Base-by-base conservation (phyloP, 2,329 filamentous ascomycete genomes). In the Aspergillus pseudoterreus region DNA sequence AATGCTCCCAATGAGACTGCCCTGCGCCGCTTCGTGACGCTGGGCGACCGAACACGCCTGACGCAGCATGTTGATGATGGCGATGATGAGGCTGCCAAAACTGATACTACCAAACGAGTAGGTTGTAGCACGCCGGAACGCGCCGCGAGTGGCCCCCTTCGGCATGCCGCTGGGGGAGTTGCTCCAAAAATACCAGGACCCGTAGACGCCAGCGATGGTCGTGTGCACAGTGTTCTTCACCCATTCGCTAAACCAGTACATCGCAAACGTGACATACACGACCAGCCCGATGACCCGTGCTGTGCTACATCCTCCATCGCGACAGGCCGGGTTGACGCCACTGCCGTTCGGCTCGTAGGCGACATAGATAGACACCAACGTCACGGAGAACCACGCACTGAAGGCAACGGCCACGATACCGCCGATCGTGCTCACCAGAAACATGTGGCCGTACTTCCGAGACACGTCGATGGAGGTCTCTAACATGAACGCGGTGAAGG, bases 181-280 rank as follows among this genome's bases (percentile, higher is more conserved):
- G 6, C 78, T 73, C 58, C 82, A 87, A 68, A 95, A 96, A 75
- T 95, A 97, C 92, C 92, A 97, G 0, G 87, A 87, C 1, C 90
- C 92, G 62, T 95, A 96, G 0, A 96, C 85, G 0, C 92, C 92
- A 0, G 90, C 88, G 52, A 96, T 87, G 21, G 85, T 91, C 2
- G 87, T 87, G 67, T 97, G 91, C 43, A 96, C 89, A 0, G 89
- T 91, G 72, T 95, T 96, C 76, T 96, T 96, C 61, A 96, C 75
- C 81, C 88, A 92, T 69, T 97, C 92, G 1, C 88, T 87, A 57
- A 96, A 85, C 92, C 92, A 97, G 74, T 95, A 96, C 72, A 86
- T 89, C 48, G 91, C 86, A 63, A 97, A 96, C 0, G 91, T 95
- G 59, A 91, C 82, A 68, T 95, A 96, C 15, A 87, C 88, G 4